Conservation (phyloP, 2,329 filamentous ascomycete species). For the Coniella lustricola region DNA sequence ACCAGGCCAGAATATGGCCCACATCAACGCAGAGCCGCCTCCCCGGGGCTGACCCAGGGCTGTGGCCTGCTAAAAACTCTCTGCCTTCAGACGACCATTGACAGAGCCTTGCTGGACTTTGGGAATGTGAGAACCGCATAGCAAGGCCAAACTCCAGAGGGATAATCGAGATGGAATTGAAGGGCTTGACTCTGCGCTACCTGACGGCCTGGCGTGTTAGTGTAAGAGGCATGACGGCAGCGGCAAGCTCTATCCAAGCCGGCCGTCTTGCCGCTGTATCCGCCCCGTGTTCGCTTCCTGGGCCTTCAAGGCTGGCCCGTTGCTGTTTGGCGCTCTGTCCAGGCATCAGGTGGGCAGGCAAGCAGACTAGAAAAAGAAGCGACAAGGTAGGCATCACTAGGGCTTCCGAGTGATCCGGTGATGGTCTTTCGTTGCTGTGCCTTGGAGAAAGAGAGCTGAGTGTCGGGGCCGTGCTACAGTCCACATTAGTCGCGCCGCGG, state of each 20-base stretch:
- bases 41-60: no score
- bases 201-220: no score
- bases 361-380: neutral
- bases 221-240: neutral
- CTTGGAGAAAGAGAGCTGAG: no score
- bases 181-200: no score
- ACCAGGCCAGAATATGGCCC: no score
- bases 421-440: neutral
- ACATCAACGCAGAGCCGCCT: neutral
- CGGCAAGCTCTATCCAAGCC: neutral
- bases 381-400: neutral
- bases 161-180: no score
- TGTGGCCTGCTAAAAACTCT: no score
- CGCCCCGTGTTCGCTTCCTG: neutral
- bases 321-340: neutral
- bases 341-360: neutral
- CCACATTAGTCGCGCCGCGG: neutral
- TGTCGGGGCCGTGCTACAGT: no score
- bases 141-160: no score
- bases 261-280: neutral
- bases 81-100: no score
- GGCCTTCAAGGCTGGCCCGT: neutral
- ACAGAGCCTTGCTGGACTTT: neutral
- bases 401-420: neutral
- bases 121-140: no score